Conservation (phyloP, 2,329 filamentous ascomycete genomes). For the Madurella mycetomatis region DNA sequence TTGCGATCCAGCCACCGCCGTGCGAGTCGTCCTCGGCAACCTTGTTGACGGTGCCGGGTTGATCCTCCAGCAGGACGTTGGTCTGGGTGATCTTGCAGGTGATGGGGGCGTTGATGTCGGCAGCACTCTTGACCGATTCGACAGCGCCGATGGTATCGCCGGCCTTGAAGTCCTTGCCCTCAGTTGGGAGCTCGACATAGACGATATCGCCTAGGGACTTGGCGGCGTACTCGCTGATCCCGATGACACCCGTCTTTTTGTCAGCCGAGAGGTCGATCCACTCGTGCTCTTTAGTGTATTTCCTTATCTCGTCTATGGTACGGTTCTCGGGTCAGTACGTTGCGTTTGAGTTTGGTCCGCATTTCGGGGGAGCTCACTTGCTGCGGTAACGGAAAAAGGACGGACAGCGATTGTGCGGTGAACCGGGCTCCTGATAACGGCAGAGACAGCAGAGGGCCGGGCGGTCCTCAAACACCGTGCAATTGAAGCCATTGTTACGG, state of each 20-base stretch:
- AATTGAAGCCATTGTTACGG: slow-evolving; percentile 55
- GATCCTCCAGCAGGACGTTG: slow-evolving; percentile 75
- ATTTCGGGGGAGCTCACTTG: slow-evolving; percentile 35
- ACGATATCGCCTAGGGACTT: slow-evolving; percentile 93
- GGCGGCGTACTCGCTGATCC: slow-evolving; percentile 89
- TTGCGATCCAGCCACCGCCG: slow-evolving; percentile 86
- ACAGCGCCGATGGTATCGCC: slow-evolving; percentile 90
- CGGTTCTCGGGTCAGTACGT: slow-evolving; percentile 14
- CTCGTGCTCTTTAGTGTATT: slow-evolving; percentile 96
- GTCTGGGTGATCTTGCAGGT: slow-evolving; percentile 68
- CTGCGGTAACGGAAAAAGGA: slow-evolving; percentile 43
- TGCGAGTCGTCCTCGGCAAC: slow-evolving; percentile 73
- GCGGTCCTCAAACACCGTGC: slow-evolving; percentile 50
- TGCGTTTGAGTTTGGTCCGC: slow-evolving; percentile 28
- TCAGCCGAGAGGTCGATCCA: slow-evolving; percentile 89
- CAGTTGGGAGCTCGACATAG: slow-evolving; percentile 86
- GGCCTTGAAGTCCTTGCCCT: slow-evolving; percentile 61
- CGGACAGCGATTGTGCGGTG: slow-evolving; percentile 38
- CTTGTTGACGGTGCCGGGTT: slow-evolving; percentile 82
- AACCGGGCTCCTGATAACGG: slow-evolving; percentile 34
- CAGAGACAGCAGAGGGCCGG: slow-evolving; percentile 43
- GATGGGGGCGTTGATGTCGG: slow-evolving; percentile 90
- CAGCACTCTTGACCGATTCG: slow-evolving; percentile 98
- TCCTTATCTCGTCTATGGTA: slow-evolving; percentile 60
- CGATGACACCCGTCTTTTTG: slow-evolving; percentile 73